Evolutionary conservation across 164 flowering plant genomes (phyloP), one percentile per base, ranked within the genome.

Genomic region (Chimonanthus salicifolius): DNA sequence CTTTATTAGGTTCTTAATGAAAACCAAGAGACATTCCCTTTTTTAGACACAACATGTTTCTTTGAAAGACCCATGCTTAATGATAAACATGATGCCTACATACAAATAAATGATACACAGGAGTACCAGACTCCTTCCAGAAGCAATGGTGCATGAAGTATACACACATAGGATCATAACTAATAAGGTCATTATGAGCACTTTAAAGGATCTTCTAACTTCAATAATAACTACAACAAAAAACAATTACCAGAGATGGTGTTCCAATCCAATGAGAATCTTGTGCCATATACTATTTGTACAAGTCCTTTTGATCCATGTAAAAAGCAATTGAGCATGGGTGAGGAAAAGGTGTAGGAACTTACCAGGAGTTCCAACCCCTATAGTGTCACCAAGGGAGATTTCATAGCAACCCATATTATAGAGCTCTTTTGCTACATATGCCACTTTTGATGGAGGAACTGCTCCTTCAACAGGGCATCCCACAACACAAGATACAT

Each of bases 391-490:
- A 75, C 89, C 98, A 70, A 94, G 97, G 64, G 99, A 96, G 74
- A 94, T 94, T 83, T 96, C 99, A 79, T 74, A 86, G 87, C 99
- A 96, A 58, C 99, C 99, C 99, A 96, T 96, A 58, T 90, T 85
- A 72, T 88, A 73, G 60, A 96, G 93, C 80, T 89, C 88, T 82
- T 92, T 91, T 4, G 97, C 97, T 68, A 96, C 97, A 83, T 89
- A 85, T 47, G 97, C 98, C 45, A 96, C 99, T 81, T 89, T 89
- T 62, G 89, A 83, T 65, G 99, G 97, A 75, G 91, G 68, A 20
- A 96, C 85, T 33, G 83, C 68, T 74, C 99, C 99, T 83, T 96
- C 97, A 70, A 85, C 88, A 7, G 99, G 99, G 79, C 99, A 96
- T 16, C 97, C 99, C 68, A 89, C 89, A 63, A 85, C 93, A 78